Evolutionary conservation across 176 grass and related monocot species (phyloP).

Genomic region (Triticum monococcum): DNA sequence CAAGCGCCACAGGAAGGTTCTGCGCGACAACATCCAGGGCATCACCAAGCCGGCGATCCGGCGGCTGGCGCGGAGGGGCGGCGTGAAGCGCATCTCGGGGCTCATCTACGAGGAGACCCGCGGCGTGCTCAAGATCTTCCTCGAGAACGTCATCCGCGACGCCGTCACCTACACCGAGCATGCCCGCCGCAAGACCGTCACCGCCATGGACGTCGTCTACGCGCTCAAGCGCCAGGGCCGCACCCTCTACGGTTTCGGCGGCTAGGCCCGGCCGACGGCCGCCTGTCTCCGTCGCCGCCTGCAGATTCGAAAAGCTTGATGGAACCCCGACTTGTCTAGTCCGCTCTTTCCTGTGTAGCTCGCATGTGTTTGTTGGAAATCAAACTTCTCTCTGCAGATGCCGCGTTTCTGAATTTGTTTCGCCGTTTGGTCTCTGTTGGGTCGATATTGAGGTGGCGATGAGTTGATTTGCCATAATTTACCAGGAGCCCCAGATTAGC

Average conservation of each 20-base stretch:
- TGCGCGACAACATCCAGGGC: conserved; percentile 55
- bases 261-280: conserved; percentile 16
- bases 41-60: conserved; percentile 62
- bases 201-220: conserved; percentile 90
- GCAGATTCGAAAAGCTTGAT: too few species aligned
- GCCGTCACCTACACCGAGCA: conserved; percentile 92
- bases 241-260: conserved; percentile 82
- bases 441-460: too few species aligned
- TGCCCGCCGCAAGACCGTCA: conserved; percentile 80
- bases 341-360: too few species aligned
- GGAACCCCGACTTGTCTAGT: too few species aligned
- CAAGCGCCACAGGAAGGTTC: conserved; percentile 48
- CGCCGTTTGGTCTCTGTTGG: too few species aligned
- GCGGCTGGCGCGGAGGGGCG: conserved; percentile 39
- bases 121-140: conserved; percentile 93
- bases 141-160: conserved; percentile 91
- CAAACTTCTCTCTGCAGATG: too few species aligned
- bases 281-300: too few species aligned
- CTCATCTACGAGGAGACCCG: conserved; percentile 98
- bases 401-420: too few species aligned
- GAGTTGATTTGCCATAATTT: too few species aligned
- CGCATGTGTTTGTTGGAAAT: too few species aligned
- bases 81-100: conserved; percentile 85
- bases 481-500: too few species aligned
- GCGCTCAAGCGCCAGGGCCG: conserved; percentile 88